Base-by-base conservation (phyloP, 345 rosid genomes). In the Arabis hirsuta region DNA sequence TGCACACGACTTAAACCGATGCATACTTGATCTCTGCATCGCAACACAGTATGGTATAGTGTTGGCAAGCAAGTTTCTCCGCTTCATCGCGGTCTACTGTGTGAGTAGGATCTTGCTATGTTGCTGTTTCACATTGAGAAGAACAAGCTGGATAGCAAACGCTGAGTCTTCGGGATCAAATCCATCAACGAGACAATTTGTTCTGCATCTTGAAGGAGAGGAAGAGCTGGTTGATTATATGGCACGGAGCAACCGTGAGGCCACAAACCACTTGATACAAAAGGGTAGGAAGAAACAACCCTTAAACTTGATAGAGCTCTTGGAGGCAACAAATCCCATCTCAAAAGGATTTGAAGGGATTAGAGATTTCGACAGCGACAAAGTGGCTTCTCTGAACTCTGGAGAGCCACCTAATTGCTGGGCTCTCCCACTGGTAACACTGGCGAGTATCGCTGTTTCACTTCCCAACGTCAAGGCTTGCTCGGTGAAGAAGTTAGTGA, bases 151-250 rank as follows among this genome's bases (percentile, higher is more conserved):
- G 72, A 65, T 72, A 9, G 45, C 77, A 14, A 78, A 44, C 60
- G 29, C 31, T 55, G 94, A 82, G 51, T 63, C 81, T 1, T 69
- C 76, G n/a, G 78, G 74, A 54, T 71, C 76, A 10, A 69, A 5
- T 59, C 29, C 73, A 11, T 57, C 74, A 60, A 32, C 53, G 1
- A 85, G 67, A 79, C 82, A 70, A 26, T 93, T 82, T 45, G 97
- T 90, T 66, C 70, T 93, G 79, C 84, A 86, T 77, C 92, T 93
- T 39, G 96, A 93, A 80, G 98, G 96, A 5, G 98, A 93, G 81
- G 79, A 82, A 19, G 82, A 79, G 42, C 77, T 90, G 43, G 90
- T 86, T 24, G 73, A 81, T 1, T 2, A 79, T 56, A 88, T 90
- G 84, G 79, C 81, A 79, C 84, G 80, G 78, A 68, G 80, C 20